Evolutionary conservation across 2,329 filamentous ascomycete species (phyloP).

Genomic region (Colletotrichum sp.): DNA sequence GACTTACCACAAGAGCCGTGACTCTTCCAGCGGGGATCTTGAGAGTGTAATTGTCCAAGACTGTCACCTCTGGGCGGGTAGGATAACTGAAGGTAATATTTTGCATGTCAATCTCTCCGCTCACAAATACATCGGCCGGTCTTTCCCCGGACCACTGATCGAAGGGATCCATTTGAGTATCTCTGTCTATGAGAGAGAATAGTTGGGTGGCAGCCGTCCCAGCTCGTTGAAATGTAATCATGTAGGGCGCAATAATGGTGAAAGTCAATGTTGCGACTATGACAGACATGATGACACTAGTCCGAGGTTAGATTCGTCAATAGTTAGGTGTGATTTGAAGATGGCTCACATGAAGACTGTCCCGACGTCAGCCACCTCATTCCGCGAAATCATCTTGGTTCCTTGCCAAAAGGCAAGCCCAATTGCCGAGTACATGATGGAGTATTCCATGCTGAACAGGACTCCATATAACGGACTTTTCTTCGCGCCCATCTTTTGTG

Average conservation of each 20-base stretch:
- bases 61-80: conserved; percentile 67
- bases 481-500: conserved; percentile 8
- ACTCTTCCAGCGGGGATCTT: conserved; percentile 68
- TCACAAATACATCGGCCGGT: background rate
- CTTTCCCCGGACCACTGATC: background rate
- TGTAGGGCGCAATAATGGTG: conserved; percentile 22
- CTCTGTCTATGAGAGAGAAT: conserved; percentile 27
- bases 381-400: conserved; percentile 41
- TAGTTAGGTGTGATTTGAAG: background rate
- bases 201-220: conserved; percentile 26
- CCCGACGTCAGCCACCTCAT: conserved; percentile 3
- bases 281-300: conserved; percentile 29
- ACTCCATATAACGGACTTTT: conserved; percentile 28
- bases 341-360: conserved; percentile 16
- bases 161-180: conserved; percentile 27
- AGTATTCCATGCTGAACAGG: conserved; percentile 38
- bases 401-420: conserved; percentile 25
- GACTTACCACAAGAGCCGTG: conserved; percentile 63
- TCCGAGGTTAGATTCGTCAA: background rate
- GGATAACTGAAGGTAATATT: conserved; percentile 72
- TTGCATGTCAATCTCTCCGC: conserved; percentile 57
- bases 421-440: conserved; percentile 41
- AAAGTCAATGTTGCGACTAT: conserved; percentile 26
- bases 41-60: conserved; percentile 67
- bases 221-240: conserved; percentile 25